Percentiles rank a stretch among this genome's conserved stretches.
Conservation (phyloP, 1,284 basidiomycete species). For the Paramarasmius palmivorus region DNA sequence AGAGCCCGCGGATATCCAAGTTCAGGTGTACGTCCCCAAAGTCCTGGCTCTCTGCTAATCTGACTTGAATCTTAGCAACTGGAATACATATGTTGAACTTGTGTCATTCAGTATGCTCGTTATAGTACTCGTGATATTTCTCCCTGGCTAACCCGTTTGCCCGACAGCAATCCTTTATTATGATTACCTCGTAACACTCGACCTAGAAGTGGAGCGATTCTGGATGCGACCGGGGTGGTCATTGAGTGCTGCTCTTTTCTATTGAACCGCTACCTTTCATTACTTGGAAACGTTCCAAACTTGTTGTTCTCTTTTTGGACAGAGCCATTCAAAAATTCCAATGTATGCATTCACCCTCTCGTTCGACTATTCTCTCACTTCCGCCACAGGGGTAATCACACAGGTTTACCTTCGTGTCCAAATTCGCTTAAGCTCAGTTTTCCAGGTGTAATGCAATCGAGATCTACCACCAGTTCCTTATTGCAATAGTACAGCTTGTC, state of each 20-base stretch:
- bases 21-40: background rate
- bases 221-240: slow-evolving; percentile 30
- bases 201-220: slow-evolving; percentile 35
- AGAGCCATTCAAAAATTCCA: slow-evolving; percentile 12
- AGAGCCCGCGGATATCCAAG: background rate
- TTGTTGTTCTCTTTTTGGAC: slow-evolving; percentile 19
- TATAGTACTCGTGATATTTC: background rate
- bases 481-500: slow-evolving; percentile 2
- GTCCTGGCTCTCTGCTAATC: background rate
- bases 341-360: background rate
- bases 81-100: slow-evolving; percentile 8
- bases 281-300: slow-evolving; percentile 32
- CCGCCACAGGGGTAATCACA: too few relatives aligned
- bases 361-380: background rate
- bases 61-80: background rate
- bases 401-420: background rate
- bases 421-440: background rate
- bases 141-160: background rate
- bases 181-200: slow-evolving; percentile 39
- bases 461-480: slow-evolving; percentile 1
- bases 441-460: slow-evolving; percentile 6
- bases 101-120: slow-evolving; percentile 9
- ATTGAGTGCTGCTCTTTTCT: slow-evolving; percentile 33
- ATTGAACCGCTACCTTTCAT: slow-evolving; percentile 37
- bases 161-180: slow-evolving; percentile 38